Evolutionary conservation across 768 basidiomycete species (phyloP), one percentile per base, ranked within the genome.

Genomic region (Boletus edulis): DNA sequence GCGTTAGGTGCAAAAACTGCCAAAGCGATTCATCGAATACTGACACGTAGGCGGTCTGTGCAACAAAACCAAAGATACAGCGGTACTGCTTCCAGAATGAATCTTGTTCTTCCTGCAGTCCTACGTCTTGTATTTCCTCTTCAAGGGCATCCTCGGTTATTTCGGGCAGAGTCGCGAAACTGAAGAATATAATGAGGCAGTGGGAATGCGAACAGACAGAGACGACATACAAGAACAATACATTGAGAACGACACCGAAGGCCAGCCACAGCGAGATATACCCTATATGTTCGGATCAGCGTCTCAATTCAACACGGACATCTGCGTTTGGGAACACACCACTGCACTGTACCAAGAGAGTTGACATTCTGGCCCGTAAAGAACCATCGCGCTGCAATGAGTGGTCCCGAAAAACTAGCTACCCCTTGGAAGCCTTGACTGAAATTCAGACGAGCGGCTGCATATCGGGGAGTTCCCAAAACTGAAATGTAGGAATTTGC

Each of bases 401-500:
- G 78, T 18, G 89, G 87, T 4, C 89, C 84, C 10, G 81, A 76
- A 65, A 90, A 89, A 4, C 83, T 82, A 0, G 88, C 87, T 41
- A 91, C 75, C 22, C 87, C 89, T 63, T 89, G 86, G 74, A 87
- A 89, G 5, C 86, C 85, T 72, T 91, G 89, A 56, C 86, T 86
- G 68, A 90, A 87, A 67, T 89, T 89, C 49, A 91, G 77, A 29
- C 89, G 79, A 62, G 86, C 83, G 14, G 87, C 86, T 46, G 87
- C 87, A 67, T 85, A 84, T 62, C 83, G 82, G 27, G 83, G 84
- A 4, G 81, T 74, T 42, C 86, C 85, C 47, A 88, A 72, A 35
- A 88, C 84, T 17, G 86, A 71, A 58, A 89, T 86, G 70, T 90
- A 89, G n/a, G 87, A 87, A 71, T 91, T 91, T 41, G 88, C 89